Percentiles rank a stretch among this genome's conserved stretches.
These are phyloP conservation scores for Phaffia tasmanica DNA, from an alignment of 768 basidiomycete genomes.

Conservation along the genomic window DNA sequence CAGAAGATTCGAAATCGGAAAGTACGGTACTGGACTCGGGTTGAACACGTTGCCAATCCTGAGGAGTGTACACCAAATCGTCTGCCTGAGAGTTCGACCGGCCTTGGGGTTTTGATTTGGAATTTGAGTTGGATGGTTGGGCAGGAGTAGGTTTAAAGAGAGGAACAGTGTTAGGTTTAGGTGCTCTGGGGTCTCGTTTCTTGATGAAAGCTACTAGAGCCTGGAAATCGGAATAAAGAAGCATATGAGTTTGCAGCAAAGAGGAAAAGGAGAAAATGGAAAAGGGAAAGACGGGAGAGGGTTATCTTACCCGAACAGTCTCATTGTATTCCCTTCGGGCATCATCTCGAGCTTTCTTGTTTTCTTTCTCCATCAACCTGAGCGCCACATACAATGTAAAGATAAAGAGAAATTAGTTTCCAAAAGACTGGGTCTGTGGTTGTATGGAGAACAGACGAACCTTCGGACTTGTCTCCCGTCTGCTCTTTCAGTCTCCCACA, in stretches of 20 bases:
- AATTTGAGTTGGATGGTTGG: too few species aligned
- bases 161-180: background rate
- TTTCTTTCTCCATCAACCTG: slow-evolving; percentile 90
- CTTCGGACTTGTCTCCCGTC: slow-evolving; percentile 76
- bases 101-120: too few species aligned
- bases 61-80: slow-evolving; percentile 6
- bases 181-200: slow-evolving; percentile 24
- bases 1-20: slow-evolving; percentile 11
- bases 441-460: slow-evolving; percentile 37
- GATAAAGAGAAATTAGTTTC: background rate
- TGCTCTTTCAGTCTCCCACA: slow-evolving; percentile 71
- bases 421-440: background rate
- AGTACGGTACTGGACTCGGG: background rate
- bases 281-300: background rate
- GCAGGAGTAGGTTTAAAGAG: background rate
- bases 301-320: slow-evolving; percentile 57
- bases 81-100: background rate
- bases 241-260: background rate
- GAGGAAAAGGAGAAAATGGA: background rate
- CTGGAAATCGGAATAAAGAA: slow-evolving; percentile 44
- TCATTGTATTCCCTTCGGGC: slow-evolving; percentile 87
- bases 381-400: background rate
- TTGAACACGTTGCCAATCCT: slow-evolving; percentile 20
- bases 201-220: slow-evolving; percentile 20
- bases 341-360: slow-evolving; percentile 80